Evolutionary conservation across 2,329 filamentous ascomycete genomes (phyloP).

Genomic region (Trichoderma brevicompactum): DNA sequence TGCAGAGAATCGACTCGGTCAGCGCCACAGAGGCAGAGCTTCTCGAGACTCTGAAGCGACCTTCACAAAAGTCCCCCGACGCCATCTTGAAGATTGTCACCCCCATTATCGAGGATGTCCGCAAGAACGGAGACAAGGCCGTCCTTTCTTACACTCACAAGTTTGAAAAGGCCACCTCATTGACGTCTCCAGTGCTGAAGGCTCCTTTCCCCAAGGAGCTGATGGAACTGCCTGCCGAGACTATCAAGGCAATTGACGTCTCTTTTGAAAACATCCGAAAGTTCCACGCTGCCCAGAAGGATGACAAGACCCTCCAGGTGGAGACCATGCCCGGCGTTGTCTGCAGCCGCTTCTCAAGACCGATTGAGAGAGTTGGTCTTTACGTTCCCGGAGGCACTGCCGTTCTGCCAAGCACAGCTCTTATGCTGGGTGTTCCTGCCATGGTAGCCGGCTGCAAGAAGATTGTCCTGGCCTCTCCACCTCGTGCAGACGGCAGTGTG

Average conservation of each 20-base stretch:
- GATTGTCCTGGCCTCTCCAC: constrained; percentile 91
- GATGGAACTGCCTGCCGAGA: constrained; percentile 84
- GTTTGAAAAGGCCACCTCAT: constrained; percentile 92
- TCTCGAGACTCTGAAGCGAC: constrained; percentile 76
- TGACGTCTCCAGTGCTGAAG: constrained; percentile 85
- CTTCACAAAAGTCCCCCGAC: constrained; percentile 93
- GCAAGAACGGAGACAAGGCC: constrained; percentile 80
- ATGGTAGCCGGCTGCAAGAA: constrained; percentile 97
- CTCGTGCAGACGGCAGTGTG: constrained; percentile 83
- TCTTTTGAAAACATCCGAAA: constrained; percentile 93
- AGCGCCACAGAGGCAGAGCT: constrained; percentile 68
- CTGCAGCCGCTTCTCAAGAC: constrained; percentile 88
- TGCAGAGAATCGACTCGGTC: constrained; percentile 77
- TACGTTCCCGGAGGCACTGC: constrained; percentile 97
- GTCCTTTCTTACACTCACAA: constrained; percentile 94
- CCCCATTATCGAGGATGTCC: constrained; percentile 90
- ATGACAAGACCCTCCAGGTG: constrained; percentile 78
- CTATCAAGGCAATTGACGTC: constrained; percentile 87
- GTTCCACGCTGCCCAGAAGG: constrained; percentile 91
- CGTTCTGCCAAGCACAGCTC: constrained; percentile 92
- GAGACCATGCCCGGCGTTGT: constrained; percentile 98
- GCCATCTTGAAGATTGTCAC: constrained; percentile 87
- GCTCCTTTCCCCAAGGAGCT: constrained; percentile 85
- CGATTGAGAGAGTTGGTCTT: constrained; percentile 93
- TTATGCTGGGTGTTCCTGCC: constrained; percentile 97